Percentiles rank a stretch among this genome's conserved stretches.
Conservation (phyloP, 2,329 filamentous ascomycete genomes). For the Geoglossum cookeanum region DNA sequence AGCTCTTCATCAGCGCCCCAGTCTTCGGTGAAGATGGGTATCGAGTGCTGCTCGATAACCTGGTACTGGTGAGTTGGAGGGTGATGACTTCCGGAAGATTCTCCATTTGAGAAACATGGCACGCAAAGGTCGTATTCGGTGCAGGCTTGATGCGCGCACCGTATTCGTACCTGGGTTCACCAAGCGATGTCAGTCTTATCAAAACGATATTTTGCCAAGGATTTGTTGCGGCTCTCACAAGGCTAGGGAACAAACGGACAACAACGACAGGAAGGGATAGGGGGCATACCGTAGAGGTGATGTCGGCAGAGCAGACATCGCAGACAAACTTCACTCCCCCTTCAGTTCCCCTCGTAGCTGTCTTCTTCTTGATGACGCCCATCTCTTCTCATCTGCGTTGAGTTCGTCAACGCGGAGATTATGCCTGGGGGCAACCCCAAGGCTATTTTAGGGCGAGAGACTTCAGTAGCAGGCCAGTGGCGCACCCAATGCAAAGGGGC, state of each 20-base stretch:
- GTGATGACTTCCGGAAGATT: conserved; percentile 65
- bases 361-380: conserved; percentile 95
- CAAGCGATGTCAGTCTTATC: background rate
- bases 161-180: conserved; percentile 70
- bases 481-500: background rate
- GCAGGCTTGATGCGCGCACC: conserved; percentile 67
- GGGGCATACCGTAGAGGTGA: conserved; percentile 76
- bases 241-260: background rate
- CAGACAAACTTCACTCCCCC: conserved; percentile 91
- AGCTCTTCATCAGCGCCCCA: conserved; percentile 97
- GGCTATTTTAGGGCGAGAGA: background rate
- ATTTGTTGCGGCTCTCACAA: background rate
- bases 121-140: conserved; percentile 96
- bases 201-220: background rate
- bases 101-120: conserved; percentile 73
- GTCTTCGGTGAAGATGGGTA: conserved; percentile 83
- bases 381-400: conserved; percentile 28
- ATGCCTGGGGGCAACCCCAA: background rate
- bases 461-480: background rate
- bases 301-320: conserved; percentile 90
- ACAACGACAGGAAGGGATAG: background rate
- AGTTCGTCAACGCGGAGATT: background rate
- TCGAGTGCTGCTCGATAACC: conserved; percentile 96
- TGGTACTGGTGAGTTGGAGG: conserved; percentile 73
- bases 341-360: conserved; percentile 64